Conservation (phyloP, 192 early-diverging fungal species). For the Spizellomyces sp. region DNA sequence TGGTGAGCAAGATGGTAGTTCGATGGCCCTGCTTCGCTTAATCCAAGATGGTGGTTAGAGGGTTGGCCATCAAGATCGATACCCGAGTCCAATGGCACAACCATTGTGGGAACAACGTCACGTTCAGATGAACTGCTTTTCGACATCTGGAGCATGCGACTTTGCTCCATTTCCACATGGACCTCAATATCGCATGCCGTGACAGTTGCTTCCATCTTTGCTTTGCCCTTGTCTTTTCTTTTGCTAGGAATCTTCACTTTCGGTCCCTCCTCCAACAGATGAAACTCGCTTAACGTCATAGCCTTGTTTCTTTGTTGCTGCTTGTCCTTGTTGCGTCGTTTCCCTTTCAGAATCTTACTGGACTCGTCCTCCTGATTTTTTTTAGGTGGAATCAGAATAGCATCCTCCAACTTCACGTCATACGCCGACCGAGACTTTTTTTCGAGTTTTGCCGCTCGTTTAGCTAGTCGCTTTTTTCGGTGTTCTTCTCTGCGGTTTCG, state of each 20-base stretch:
- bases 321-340: slow-evolving; percentile 3
- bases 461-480: not conserved
- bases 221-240: not conserved
- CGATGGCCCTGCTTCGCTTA: no score
- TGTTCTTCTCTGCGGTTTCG: not conserved
- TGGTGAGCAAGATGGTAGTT: no score
- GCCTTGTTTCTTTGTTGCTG: not conserved
- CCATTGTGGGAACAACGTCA: no score
- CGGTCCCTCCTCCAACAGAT: not conserved
- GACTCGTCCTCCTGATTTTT: not conserved
- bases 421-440: not conserved
- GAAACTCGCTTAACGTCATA: slow-evolving; percentile 11
- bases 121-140: no score
- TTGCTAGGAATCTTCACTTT: not conserved
- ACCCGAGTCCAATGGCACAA: no score
- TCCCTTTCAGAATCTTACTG: slow-evolving; percentile 1
- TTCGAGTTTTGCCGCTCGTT: not conserved
- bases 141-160: no score
- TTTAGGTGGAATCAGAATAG: slow-evolving; percentile 1
- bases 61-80: no score
- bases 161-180: no score
- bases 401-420: not conserved
- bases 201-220: slow-evolving; percentile 2
- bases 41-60: no score
- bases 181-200: no score